These are phyloP conservation scores for Asterophora parasitica DNA, from an alignment of 768 basidiomycete species.

Conservation along the genomic window DNA sequence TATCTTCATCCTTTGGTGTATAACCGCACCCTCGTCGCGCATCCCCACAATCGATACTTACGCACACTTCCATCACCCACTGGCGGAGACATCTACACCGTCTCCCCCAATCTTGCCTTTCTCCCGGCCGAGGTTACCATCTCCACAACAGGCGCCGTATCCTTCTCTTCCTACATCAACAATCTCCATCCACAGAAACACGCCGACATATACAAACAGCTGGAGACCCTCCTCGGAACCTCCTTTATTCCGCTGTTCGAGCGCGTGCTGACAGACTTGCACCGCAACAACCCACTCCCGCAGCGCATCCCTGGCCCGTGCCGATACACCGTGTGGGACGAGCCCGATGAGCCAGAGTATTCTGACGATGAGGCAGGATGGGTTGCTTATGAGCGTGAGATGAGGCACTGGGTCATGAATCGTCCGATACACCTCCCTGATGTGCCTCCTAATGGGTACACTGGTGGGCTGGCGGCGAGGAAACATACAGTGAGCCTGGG, in stretches of 20 bases:
- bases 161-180: constrained; percentile 49
- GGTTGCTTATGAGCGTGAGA: constrained; percentile 35
- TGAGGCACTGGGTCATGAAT: constrained; percentile 38
- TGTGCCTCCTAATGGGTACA: constrained; percentile 37
- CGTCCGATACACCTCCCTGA: constrained; percentile 44
- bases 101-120: constrained; percentile 35
- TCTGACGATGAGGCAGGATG: constrained; percentile 48
- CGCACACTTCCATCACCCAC: constrained; percentile 26
- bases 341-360: constrained; percentile 43
- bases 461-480: constrained; percentile 40
- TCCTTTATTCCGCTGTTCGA: constrained; percentile 46
- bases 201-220: constrained; percentile 23
- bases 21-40: constrained; percentile 32
- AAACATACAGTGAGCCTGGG: constrained; percentile 33
- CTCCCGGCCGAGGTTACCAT: constrained; percentile 43
- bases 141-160: constrained; percentile 23
- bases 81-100: constrained; percentile 30
- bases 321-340: constrained; percentile 41
- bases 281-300: constrained; percentile 40
- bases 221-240: constrained; percentile 28
- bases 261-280: constrained; percentile 46
- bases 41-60: constrained; percentile 16
- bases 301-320: constrained; percentile 40
- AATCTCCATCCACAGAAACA: constrained; percentile 37
- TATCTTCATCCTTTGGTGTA: constrained; percentile 36